phyloP scores from a whole-genome alignment of 306 rosid species.

The Ceratonia siliqua region DNA sequence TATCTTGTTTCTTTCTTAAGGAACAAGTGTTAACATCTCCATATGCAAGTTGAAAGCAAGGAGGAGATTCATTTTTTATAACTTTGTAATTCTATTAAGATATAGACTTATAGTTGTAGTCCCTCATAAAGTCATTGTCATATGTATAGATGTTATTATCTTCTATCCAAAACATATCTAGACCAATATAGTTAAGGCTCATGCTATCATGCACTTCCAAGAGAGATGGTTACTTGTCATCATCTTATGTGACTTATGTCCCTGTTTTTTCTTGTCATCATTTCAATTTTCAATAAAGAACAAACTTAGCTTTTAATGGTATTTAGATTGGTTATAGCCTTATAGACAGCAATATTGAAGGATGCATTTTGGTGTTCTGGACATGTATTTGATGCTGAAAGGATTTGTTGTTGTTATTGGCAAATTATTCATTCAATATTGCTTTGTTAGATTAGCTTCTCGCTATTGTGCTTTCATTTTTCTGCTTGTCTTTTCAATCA shows the following conservation, averaged over 20 bases:
- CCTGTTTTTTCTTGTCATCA: not conserved
- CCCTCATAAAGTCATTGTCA: too few relatives aligned
- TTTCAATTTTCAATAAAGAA: not conserved
- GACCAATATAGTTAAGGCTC: not conserved
- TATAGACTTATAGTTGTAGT: not conserved
- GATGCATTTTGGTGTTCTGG: too few relatives aligned
- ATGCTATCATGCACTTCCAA: not conserved
- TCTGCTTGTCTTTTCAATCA: too few relatives aligned
- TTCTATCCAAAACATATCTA: not conserved
- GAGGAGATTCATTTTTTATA: not conserved
- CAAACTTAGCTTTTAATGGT: not conserved
- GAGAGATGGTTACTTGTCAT: not conserved
- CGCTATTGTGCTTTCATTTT: too few relatives aligned
- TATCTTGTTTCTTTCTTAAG: not conserved
- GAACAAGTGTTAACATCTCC: not conserved
- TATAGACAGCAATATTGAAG: too few relatives aligned
- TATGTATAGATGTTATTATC: not conserved
- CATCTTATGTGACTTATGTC: not conserved
- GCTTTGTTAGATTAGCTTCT: too few relatives aligned
- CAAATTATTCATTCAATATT: too few relatives aligned
- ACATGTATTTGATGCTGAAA: too few relatives aligned
- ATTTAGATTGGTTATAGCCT: not conserved
- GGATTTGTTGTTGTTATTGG: too few relatives aligned
- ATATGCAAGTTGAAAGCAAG: not conserved
- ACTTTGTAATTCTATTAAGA: not conserved